Evolutionary conservation across 768 basidiomycete genomes (phyloP).

Genomic region (Rhodosporidiobolus odoratus): DNA sequence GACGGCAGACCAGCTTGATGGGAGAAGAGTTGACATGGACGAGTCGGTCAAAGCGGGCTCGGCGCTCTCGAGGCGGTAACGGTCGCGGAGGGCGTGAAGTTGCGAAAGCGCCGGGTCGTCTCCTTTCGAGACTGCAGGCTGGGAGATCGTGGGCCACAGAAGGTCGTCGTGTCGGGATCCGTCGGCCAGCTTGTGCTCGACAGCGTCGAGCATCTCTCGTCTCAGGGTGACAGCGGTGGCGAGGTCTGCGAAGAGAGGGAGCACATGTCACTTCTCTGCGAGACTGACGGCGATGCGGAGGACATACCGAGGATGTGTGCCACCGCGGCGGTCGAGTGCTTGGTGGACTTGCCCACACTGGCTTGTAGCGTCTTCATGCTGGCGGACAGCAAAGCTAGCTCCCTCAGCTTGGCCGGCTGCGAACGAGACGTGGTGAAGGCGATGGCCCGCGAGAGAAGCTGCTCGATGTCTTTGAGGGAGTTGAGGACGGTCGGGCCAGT

Average conservation of each 20-base stretch:
- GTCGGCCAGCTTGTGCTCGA: slow-evolving; percentile 63
- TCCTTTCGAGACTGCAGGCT: neutral
- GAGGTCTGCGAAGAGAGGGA: slow-evolving; percentile 55
- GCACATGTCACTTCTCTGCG: neutral
- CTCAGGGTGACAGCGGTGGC: slow-evolving; percentile 71
- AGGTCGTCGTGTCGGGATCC: slow-evolving; percentile 57
- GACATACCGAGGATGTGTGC: slow-evolving; percentile 57
- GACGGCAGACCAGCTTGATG: slow-evolving; percentile 73
- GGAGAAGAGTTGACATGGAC: slow-evolving; percentile 54
- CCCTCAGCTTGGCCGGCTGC: slow-evolving; percentile 69
- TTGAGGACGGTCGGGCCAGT: slow-evolving; percentile 52
- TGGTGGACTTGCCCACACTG: slow-evolving; percentile 62
- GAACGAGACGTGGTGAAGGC: slow-evolving; percentile 54
- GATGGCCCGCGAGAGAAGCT: slow-evolving; percentile 19
- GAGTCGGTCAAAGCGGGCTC: slow-evolving; percentile 28
- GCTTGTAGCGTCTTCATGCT: slow-evolving; percentile 71
- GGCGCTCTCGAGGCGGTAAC: slow-evolving; percentile 53
- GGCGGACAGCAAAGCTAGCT: slow-evolving; percentile 55
- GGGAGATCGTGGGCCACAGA: slow-evolving; percentile 61
- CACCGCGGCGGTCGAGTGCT: slow-evolving; percentile 55
- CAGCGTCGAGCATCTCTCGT: slow-evolving; percentile 77
- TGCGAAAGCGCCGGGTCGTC: slow-evolving; percentile 46
- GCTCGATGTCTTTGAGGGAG: slow-evolving; percentile 59
- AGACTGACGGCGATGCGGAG: slow-evolving; percentile 45
- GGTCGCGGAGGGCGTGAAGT: slow-evolving; percentile 55